Percentiles rank a stretch among this genome's conserved stretches.
These are phyloP conservation scores for Cylindrodendrum hubeiense DNA, from an alignment of 2,329 filamentous ascomycete genomes.

Conservation along the genomic window DNA sequence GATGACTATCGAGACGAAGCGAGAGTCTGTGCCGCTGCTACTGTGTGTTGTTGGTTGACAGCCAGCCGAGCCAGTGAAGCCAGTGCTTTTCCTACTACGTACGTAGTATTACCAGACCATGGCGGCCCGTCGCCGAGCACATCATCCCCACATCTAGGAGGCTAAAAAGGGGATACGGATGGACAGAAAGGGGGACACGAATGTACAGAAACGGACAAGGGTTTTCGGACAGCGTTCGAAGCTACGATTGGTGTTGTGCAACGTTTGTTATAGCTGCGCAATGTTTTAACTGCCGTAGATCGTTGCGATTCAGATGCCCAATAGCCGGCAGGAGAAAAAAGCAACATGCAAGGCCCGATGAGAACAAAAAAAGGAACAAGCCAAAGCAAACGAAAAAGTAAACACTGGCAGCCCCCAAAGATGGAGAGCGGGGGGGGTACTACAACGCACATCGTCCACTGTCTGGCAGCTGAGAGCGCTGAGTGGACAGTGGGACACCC, in stretches of 20 bases:
- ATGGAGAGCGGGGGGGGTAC: too few relatives aligned
- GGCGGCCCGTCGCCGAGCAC: not conserved
- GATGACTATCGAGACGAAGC: not conserved
- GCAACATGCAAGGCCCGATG: not conserved
- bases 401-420: not conserved
- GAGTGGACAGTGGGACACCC: conserved; percentile 29
- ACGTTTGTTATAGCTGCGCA: too few relatives aligned
- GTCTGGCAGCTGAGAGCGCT: not conserved
- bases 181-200: not conserved
- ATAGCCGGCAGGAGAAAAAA: not conserved
- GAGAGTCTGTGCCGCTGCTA: not conserved
- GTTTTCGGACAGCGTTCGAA: too few relatives aligned
- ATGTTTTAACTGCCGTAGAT: not conserved
- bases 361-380: not conserved
- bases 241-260: too few relatives aligned
- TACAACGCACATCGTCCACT: too few relatives aligned
- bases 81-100: too few relatives aligned
- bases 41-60: not conserved
- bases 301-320: not conserved
- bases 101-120: not conserved
- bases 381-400: not conserved
- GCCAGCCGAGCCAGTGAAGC: too few relatives aligned
- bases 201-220: not conserved
- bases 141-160: not conserved
- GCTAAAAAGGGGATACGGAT: not conserved